Evolutionary conservation across 805 yeast species (phyloP).

Genomic region (Yamadazyma phyllophila): DNA sequence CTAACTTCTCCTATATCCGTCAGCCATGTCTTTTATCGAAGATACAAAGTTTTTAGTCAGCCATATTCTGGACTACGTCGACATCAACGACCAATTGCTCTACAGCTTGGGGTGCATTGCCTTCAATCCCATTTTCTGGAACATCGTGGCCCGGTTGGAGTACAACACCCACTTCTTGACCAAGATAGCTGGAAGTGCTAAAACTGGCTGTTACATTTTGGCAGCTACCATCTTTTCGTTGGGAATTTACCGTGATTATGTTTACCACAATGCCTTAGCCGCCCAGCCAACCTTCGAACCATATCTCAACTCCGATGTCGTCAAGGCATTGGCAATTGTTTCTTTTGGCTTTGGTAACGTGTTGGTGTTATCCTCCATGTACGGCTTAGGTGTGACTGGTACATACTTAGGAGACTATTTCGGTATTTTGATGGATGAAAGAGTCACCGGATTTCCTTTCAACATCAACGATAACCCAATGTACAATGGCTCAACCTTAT

Average conservation of each 20-base stretch:
- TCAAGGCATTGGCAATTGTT: constrained; percentile 52
- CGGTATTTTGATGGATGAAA: constrained; percentile 87
- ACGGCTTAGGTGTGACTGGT: constrained; percentile 89
- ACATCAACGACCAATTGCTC: constrained; percentile 19
- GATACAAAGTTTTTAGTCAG: constrained; percentile 20
- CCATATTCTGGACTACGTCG: constrained; percentile 21
- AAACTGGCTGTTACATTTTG: constrained; percentile 77
- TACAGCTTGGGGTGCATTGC: constrained; percentile 63
- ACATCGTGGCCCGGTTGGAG: constrained; percentile 83
- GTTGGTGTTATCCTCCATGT: constrained; percentile 84
- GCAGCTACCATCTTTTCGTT: constrained; percentile 82
- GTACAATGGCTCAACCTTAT: constrained; percentile 90
- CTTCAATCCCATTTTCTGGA: constrained; percentile 96
- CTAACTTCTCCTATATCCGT: not conserved
- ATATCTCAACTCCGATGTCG: constrained; percentile 36
- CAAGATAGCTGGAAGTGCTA: constrained; percentile 64
- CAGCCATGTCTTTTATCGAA: constrained; percentile 12
- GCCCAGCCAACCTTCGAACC: constrained; percentile 67
- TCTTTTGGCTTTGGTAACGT: constrained; percentile 70
- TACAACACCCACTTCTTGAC: constrained; percentile 76
- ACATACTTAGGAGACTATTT: constrained; percentile 97
- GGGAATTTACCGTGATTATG: constrained; percentile 78
- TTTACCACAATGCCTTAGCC: constrained; percentile 67
- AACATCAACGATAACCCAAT: constrained; percentile 89
- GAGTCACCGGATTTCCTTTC: constrained; percentile 93